A percentile compares a stretch with the other conserved stretches of the same genome.
Evolutionary conservation across 1,139 yeast species (phyloP).

Genomic region (Sugiyamaella pinicola): DNA sequence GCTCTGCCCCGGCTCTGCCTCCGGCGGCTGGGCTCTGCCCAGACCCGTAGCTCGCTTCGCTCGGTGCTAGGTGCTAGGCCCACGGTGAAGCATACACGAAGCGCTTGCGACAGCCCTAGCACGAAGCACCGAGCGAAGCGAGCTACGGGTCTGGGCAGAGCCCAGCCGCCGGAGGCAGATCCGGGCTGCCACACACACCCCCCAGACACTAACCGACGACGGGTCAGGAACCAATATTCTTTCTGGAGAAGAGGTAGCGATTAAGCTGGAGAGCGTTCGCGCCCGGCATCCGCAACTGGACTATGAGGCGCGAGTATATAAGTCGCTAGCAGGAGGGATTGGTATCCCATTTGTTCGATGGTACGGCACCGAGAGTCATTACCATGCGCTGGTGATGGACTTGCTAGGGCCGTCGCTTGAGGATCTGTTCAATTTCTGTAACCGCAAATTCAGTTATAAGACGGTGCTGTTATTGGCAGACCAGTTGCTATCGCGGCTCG

Average conservation of each 20-base stretch:
- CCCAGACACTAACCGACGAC: constrained; percentile 8
- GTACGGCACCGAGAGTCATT: constrained; percentile 97
- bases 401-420: constrained; percentile 93
- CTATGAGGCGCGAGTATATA: constrained; percentile 94
- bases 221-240: constrained; percentile 73
- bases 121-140: not conserved
- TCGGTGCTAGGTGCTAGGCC: no score
- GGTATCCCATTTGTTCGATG: constrained; percentile 97
- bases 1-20: no score
- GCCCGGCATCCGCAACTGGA: constrained; percentile 97
- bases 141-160: not conserved
- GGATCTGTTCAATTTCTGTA: constrained; percentile 94
- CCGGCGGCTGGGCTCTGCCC: no score
- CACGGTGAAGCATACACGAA: no score
- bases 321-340: constrained; percentile 92
- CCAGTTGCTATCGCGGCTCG: constrained; percentile 91
- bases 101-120: no score
- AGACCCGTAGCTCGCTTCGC: no score
- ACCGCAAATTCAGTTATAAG: constrained; percentile 87
- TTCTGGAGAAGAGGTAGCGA: constrained; percentile 97
- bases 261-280: constrained; percentile 83
- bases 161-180: not conserved
- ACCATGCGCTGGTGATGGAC: constrained; percentile 96
- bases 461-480: constrained; percentile 92
- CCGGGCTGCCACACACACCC: constrained; percentile 8